phyloP scores from a whole-genome alignment of 2,329 filamentous ascomycete genomes.

The Aspergillus ochraceoroseus region DNA sequence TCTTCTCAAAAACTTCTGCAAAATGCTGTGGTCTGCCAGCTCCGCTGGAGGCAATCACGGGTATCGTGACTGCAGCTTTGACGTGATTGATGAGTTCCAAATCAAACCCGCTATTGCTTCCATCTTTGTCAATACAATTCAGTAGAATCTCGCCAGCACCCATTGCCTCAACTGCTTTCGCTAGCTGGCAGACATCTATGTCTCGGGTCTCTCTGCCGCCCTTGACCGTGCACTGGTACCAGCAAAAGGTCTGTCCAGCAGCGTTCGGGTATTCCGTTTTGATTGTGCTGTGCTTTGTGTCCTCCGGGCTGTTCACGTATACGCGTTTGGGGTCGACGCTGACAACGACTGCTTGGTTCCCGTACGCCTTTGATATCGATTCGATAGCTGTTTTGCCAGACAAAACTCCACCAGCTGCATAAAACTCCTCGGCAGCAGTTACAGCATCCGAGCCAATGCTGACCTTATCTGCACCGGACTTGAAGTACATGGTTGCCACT shows the following conservation, averaged over 20 bases:
- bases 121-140: conserved; percentile 97
- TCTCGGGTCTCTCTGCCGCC: conserved; percentile 92
- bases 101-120: conserved; percentile 91
- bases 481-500: conserved; percentile 95
- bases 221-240: conserved; percentile 97
- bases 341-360: conserved; percentile 93
- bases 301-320: conserved; percentile 65
- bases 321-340: conserved; percentile 90
- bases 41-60: conserved; percentile 90
- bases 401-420: conserved; percentile 62
- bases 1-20: conserved; percentile 79
- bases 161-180: conserved; percentile 89
- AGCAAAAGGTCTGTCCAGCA: conserved; percentile 74
- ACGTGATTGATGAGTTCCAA: conserved; percentile 85
- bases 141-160: conserved; percentile 89
- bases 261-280: conserved; percentile 65
- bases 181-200: conserved; percentile 83
- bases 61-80: conserved; percentile 80
- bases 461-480: conserved; percentile 93
- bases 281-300: conserved; percentile 71
- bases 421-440: conserved; percentile 85
- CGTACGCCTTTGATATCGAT: conserved; percentile 88
- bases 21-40: conserved; percentile 87
- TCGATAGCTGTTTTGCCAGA: conserved; percentile 87
- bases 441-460: conserved; percentile 96